These are phyloP conservation scores for Pichia sp. DNA, from an alignment of 1,139 yeast genomes.

Conservation along the genomic window DNA sequence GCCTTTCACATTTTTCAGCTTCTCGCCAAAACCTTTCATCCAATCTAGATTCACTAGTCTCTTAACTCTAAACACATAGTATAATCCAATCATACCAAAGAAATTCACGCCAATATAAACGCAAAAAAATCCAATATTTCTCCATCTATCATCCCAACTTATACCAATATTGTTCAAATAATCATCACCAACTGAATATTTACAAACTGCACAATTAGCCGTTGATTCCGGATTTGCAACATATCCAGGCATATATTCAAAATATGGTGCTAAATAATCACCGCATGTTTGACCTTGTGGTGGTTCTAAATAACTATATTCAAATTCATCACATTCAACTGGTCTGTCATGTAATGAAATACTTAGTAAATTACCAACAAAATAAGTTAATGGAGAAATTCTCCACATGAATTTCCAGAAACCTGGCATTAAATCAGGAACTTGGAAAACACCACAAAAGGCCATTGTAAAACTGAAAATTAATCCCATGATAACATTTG, in stretches of 20 bases:
- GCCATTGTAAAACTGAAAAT: constrained; percentile 46
- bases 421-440: constrained; percentile 48
- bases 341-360: constrained; percentile 45
- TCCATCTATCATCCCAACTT: constrained; percentile 47
- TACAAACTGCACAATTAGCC: constrained; percentile 51
- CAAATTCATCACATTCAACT: constrained; percentile 47
- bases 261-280: constrained; percentile 37
- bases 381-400: constrained; percentile 60
- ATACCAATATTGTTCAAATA: constrained; percentile 42
- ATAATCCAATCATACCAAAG: constrained; percentile 12
- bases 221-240: constrained; percentile 45
- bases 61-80: constrained; percentile 13
- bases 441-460: constrained; percentile 60
- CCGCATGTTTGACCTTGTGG: constrained; percentile 52
- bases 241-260: constrained; percentile 42
- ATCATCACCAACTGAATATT: constrained; percentile 46
- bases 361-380: constrained; percentile 49
- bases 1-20: not conserved
- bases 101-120: constrained; percentile 51
- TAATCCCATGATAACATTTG: constrained; percentile 48
- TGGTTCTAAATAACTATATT: constrained; percentile 46
- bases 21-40: not conserved
- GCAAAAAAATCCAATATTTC: constrained; percentile 57
- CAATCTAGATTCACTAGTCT: not conserved
- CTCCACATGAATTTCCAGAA: constrained; percentile 68